phyloP scores from a whole-genome alignment of 345 rosid genomes.

The Camelina neglecta region DNA sequence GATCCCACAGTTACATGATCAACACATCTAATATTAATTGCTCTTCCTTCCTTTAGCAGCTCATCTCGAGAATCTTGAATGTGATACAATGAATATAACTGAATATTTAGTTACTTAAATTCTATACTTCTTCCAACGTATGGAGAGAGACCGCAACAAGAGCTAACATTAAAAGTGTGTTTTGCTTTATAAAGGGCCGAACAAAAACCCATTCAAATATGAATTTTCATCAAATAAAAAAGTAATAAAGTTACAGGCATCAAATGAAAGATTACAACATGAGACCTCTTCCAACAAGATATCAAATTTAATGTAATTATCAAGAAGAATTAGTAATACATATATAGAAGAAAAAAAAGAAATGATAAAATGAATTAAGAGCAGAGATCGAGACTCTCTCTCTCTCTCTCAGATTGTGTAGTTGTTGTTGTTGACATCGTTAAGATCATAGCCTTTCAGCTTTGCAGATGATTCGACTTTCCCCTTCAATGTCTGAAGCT shows the following conservation, averaged over 20 bases:
- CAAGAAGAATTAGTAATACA: conserved; percentile 32
- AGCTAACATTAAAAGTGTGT: neutral
- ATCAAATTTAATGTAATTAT: conserved; percentile 28
- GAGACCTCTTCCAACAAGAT: conserved; percentile 30
- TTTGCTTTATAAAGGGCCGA: neutral
- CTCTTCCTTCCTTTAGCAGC: too few species aligned
- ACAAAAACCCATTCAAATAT: conserved; percentile 24
- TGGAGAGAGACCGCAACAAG: conserved; percentile 1
- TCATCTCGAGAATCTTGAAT: too few species aligned
- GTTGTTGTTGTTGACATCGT: conserved; percentile 49
- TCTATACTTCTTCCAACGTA: too few species aligned
- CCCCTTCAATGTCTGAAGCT: conserved; percentile 60
- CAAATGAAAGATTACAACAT: conserved; percentile 31
- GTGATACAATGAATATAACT: too few species aligned
- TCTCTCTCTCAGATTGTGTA: conserved; percentile 41
- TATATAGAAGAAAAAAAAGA: neutral
- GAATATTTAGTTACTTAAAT: too few species aligned
- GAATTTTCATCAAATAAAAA: conserved; percentile 33
- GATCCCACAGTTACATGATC: too few species aligned
- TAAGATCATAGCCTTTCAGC: conserved; percentile 52
- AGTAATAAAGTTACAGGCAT: conserved; percentile 25
- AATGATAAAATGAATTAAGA: conserved; percentile 7
- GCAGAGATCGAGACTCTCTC: conserved; percentile 10
- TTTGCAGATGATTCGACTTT: conserved; percentile 58
- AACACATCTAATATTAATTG: too few species aligned